Base-by-base conservation (phyloP, 2,329 filamentous ascomycete genomes). In the Hypoxylon sp. region DNA sequence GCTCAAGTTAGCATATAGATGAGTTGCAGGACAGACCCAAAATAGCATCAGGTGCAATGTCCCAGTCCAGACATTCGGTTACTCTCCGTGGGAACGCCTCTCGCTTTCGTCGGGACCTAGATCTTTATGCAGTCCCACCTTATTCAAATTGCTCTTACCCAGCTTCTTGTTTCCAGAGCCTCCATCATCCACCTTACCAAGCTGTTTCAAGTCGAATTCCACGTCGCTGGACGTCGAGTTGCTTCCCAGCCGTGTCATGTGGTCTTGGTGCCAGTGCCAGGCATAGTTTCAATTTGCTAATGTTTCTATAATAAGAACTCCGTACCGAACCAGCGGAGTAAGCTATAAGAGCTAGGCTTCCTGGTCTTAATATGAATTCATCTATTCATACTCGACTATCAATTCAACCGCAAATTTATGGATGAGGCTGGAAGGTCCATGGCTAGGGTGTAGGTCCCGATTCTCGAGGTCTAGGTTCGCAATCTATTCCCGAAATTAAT, bases 401-500 rank as follows among this genome's bases (percentile, higher is more conserved):
- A 72, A 77, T 82, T 83, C 81, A 82, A 73, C 80, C 82, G 81
- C 73, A 81, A 81, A 81, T 81, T 82, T 77, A 74, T 56, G 66
- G 67, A 66, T 40, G 66, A 73, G 75, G 73, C 75, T 73, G 72
- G 75, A 76, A 69, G 73, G 66, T 64, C 70, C 53, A 69, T 66
- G 57, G 61, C 72, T 67, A 58, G 71, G 68, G 65, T 70, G n/a
- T 48, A 48, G 31, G 55, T 64, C 60, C 27, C 64, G 56, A 54
- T 57, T 61, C 64, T 68, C 72, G 71, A 70, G 68, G 66, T 68
- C 68, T 64, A 64, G 64, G 68, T 68, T 72, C 69, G 63, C 71
- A 70, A 72, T 67, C 61, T 72, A 66, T 61, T 55, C 50, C 59
- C 68, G 51, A 58, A 61, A 69, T 71, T 61, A 70, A 67, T 64